Base-by-base conservation (phyloP, 306 rosid species). In the Glycine tomentella region DNA sequence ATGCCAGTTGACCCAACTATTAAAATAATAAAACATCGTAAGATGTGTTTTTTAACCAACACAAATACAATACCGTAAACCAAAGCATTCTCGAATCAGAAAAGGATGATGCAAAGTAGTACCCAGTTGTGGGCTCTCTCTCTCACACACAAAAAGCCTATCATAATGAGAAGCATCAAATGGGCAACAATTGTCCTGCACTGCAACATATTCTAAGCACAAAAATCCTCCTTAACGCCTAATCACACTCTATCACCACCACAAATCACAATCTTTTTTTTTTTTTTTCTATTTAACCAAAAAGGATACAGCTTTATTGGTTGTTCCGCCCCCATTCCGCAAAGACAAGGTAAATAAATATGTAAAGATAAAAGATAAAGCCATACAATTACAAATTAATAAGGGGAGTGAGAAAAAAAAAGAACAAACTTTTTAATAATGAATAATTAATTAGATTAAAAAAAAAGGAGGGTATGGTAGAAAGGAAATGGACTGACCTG, bases 401-500 rank as follows among this genome's bases (percentile, higher is more conserved):
- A 45, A 81, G 12, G 4, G 31, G 59, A 25, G 31, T 25, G 3
- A 75, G 45, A 42, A 36, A 42, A n/a, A n/a, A n/a, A 42, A 7
- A 72, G 42, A 25, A 38, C 7, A 53, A 63, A 70, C 20, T 46
- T 25, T 45, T 0, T 4, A 46, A 16, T 15, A 58, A n/a, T 14
- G 2, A 25, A 25, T 25, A 25, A 25, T 2, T 20, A 62, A 71
- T 59, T 11, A 59, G n/a, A 20, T 57, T 8, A 78, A 31, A 67
- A 36, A 36, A 4, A n/a, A n/a, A n/a, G 8, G 10, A 3, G 65
- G 40, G 38, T 12, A 44, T 25, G 6, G 46, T 73, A 65, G 17
- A 64, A 56, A 25, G 7, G n/a, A 63, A 63, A 63, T 11, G 61
- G 76, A 75, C 90, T 85, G 55, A 95, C 99, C 91, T 74, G 10